Percentiles rank a stretch among this genome's conserved stretches.
These are phyloP conservation scores for Yamadazyma membranifaciens DNA, from an alignment of 1,139 yeast species.

Conservation along the genomic window DNA sequence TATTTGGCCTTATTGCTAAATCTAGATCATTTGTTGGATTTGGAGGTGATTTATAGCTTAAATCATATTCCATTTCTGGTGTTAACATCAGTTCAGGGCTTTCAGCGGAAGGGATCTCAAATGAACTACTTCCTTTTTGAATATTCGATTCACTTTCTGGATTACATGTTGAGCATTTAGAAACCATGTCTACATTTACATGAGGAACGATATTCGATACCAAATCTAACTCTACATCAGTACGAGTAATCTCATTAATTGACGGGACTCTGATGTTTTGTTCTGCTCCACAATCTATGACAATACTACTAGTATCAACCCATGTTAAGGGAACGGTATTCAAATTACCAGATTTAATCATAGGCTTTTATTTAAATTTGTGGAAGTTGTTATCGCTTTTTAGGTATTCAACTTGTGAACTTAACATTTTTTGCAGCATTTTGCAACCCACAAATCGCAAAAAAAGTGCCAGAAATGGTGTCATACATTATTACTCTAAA, in stretches of 20 bases:
- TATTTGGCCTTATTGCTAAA: constrained; percentile 6
- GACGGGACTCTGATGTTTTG: not conserved
- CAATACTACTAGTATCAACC: not conserved
- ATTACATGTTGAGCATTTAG: too few species aligned
- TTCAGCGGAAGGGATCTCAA: constrained; percentile 8
- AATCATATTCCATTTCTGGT: constrained; percentile 1
- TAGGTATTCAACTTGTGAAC: too few species aligned
- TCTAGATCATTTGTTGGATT: constrained; percentile 2
- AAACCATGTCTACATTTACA: not conserved
- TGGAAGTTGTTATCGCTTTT: not conserved
- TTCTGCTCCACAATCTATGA: not conserved
- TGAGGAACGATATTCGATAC: not conserved
- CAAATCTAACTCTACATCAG: too few species aligned
- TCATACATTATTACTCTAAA: not conserved
- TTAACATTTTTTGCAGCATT: not conserved
- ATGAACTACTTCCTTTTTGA: constrained; percentile 3
- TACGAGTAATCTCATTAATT: not conserved
- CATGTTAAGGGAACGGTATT: not conserved
- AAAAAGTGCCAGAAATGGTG: not conserved
- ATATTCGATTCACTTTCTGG: too few species aligned
- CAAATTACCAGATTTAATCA: not conserved
- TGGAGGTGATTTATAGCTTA: not conserved
- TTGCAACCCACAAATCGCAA: constrained; percentile 2
- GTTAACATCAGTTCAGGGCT: constrained; percentile 7
- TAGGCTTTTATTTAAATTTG: not conserved